Conservation (phyloP, 768 basidiomycete species). For the Lentinula edodes region DNA sequence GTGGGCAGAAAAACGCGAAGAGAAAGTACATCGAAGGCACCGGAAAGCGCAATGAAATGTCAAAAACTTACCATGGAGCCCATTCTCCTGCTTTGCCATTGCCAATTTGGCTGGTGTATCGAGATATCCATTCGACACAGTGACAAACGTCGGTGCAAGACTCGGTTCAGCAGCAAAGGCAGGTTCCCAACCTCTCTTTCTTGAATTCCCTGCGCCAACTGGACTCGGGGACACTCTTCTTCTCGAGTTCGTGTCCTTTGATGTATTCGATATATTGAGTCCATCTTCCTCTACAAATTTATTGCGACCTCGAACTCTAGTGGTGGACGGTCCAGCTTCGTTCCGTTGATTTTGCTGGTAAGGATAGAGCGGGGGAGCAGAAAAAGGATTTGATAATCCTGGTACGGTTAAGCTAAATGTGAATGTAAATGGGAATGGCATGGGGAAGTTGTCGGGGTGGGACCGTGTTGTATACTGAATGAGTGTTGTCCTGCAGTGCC, state of each 20-base stretch:
- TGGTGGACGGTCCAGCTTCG: neutral
- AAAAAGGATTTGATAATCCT: constrained; percentile 64
- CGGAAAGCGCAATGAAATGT: neutral
- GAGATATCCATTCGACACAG: constrained; percentile 53
- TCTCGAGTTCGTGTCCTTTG: constrained; percentile 10
- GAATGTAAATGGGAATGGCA: constrained; percentile 48
- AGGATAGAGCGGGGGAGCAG: constrained; percentile 15
- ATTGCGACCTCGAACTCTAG: neutral
- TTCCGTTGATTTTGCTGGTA: constrained; percentile 18
- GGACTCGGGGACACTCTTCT: constrained; percentile 28
- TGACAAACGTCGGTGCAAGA: constrained; percentile 46
- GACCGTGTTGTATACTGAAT: neutral
- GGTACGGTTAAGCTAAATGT: constrained; percentile 66
- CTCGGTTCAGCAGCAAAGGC: constrained; percentile 49
- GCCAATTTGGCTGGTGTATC: constrained; percentile 61
- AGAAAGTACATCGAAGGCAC: neutral
- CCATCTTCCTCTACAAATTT: neutral
- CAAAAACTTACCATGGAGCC: neutral
- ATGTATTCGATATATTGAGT: neutral
- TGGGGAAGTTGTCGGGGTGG: neutral
- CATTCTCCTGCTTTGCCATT: constrained; percentile 33
- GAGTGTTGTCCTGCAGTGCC: neutral
- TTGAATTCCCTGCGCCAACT: constrained; percentile 20
- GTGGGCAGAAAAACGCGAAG: neutral
- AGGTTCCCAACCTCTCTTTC: constrained; percentile 75